Evolutionary conservation across 306 rosid species (phyloP).

Genomic region (Neltuma alba): DNA sequence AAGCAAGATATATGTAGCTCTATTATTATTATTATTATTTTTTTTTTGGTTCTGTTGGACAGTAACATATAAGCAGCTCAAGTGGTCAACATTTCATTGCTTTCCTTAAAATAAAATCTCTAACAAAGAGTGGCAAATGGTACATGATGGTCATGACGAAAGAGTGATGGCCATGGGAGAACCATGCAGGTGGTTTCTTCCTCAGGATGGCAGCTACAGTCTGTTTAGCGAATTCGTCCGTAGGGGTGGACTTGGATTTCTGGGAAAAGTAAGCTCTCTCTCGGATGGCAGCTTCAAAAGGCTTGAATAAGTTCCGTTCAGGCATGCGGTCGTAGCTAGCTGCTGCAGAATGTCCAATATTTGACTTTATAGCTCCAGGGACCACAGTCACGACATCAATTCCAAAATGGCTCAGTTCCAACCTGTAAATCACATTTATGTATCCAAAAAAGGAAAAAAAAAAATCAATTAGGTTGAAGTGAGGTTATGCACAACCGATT

Average conservation of each 20-base stretch:
- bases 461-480: not conserved
- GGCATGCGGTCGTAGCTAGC: constrained; percentile 68
- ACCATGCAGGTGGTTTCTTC: constrained; percentile 8
- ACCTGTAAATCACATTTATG: constrained; percentile 36
- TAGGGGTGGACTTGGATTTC: constrained; percentile 56
- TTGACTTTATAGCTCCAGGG: constrained; percentile 82
- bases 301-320: constrained; percentile 66
- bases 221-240: constrained; percentile 49
- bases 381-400: constrained; percentile 79
- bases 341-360: constrained; percentile 61
- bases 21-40: too few species aligned
- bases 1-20: not conserved
- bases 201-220: not conserved
- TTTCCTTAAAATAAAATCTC: constrained; percentile 12
- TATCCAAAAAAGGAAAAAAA: not conserved
- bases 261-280: constrained; percentile 65
- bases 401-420: constrained; percentile 76
- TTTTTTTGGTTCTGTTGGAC: too few species aligned
- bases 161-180: constrained; percentile 5
- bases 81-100: constrained; percentile 9
- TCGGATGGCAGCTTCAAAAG: constrained; percentile 64
- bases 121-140: constrained; percentile 6
- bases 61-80: not conserved
- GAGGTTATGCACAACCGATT: not conserved
- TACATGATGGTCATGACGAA: constrained; percentile 9